Conservation (phyloP, 352 stramenopile species). For the Poterioochromonas sp. region DNA sequence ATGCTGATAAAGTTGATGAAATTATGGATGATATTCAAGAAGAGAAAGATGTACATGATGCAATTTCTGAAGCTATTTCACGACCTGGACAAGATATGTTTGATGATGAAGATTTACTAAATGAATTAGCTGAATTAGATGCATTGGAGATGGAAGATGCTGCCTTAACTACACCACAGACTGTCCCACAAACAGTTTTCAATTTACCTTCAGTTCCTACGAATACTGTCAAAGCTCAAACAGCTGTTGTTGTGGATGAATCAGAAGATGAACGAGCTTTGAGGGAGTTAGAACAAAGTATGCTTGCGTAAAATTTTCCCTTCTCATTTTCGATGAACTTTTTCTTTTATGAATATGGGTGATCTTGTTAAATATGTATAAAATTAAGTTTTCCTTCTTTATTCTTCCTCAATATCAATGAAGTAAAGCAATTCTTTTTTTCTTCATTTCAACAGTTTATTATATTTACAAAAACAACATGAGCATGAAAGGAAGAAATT, state of each 20-base stretch:
- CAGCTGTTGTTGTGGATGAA: constrained; percentile 58
- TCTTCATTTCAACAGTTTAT: too few species aligned
- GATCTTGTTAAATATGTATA: too few species aligned
- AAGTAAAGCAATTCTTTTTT: too few species aligned
- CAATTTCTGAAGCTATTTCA: constrained; percentile 83
- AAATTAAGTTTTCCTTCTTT: too few species aligned
- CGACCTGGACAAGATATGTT: constrained; percentile 81
- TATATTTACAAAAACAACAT: too few species aligned
- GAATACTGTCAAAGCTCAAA: constrained; percentile 50
- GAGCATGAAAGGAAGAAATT: too few species aligned
- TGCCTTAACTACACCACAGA: constrained; percentile 49
- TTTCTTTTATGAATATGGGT: too few species aligned
- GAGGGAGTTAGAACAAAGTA: constrained; percentile 67
- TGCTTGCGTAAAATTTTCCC: constrained; percentile 67
- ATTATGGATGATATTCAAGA: constrained; percentile 66
- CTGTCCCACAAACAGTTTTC: constrained; percentile 46
- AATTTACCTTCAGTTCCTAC: constrained; percentile 61
- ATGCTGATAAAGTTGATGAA: constrained; percentile 92
- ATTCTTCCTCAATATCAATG: too few species aligned
- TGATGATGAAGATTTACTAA: constrained; percentile 85
- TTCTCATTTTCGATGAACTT: too few species aligned
- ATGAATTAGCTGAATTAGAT: constrained; percentile 81
- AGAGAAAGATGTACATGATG: constrained; percentile 83
- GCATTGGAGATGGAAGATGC: constrained; percentile 78
- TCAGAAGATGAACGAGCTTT: constrained; percentile 69